Evolutionary conservation across 305 asterid genomes (phyloP).

Genomic region (Rubia tinctorum): DNA sequence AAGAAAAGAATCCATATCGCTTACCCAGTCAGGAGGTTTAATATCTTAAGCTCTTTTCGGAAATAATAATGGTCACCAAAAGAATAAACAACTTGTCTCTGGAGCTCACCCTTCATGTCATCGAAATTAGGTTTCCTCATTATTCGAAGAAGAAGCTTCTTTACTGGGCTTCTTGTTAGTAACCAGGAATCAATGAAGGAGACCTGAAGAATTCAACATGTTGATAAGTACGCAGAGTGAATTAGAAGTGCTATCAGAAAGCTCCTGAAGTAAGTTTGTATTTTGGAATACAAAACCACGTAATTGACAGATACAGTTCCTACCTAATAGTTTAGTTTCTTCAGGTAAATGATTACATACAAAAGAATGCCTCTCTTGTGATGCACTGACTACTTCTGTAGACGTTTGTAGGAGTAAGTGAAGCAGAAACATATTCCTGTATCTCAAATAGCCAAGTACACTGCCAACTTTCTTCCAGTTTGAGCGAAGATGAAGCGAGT

Average conservation of each 20-base stretch:
- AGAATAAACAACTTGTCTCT: slow-evolving; percentile 55
- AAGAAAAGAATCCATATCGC: slow-evolving; percentile 8
- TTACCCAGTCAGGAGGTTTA: slow-evolving; percentile 85
- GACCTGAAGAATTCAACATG: slow-evolving; percentile 35
- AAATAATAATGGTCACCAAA: slow-evolving; percentile 88
- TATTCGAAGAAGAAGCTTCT: slow-evolving; percentile 64
- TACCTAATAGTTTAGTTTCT: neutral
- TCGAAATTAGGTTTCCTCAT: slow-evolving; percentile 64
- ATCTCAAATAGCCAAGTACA: neutral
- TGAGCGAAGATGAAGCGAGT: neutral
- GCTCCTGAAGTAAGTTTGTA: neutral
- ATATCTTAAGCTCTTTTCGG: slow-evolving; percentile 81
- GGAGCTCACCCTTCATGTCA: slow-evolving; percentile 41
- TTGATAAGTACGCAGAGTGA: slow-evolving; percentile 5
- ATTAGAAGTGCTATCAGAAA: neutral
- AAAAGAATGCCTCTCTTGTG: neutral
- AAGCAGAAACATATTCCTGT: neutral
- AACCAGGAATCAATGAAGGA: slow-evolving; percentile 88
- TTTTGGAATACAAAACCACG: neutral
- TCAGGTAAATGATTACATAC: neutral
- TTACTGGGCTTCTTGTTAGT: slow-evolving; percentile 51
- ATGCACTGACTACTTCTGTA: neutral
- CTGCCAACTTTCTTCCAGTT: neutral
- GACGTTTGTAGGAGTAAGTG: neutral
- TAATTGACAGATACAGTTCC: neutral